These are phyloP conservation scores for Eimeria sp. DNA, from an alignment of 169 alveolate genomes.

Conservation along the genomic window DNA sequence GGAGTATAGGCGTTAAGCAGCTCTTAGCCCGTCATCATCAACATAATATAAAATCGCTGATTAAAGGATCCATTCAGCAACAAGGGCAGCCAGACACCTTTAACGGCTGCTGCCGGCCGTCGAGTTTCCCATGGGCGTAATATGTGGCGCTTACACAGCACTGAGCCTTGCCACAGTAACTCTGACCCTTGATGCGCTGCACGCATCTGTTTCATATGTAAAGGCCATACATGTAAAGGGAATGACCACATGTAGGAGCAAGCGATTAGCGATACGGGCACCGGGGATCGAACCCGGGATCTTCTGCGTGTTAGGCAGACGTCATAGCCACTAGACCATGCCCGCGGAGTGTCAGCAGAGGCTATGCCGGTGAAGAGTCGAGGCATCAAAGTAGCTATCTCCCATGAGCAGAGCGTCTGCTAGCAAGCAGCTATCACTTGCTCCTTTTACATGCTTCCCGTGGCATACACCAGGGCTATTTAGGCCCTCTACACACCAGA, in stretches of 20 bases:
- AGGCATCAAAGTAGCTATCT: neutral
- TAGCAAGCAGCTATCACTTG: neutral
- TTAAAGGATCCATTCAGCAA: no score
- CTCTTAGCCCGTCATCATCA: neutral
- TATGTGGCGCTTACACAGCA: no score
- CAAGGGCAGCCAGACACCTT: no score
- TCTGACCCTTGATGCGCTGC: no score
- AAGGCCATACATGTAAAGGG: no score
- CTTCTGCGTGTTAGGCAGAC: slow-evolving; percentile 85
- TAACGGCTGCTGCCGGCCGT: no score
- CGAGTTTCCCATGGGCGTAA: no score
- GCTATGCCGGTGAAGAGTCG: neutral
- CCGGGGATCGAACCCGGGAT: slow-evolving; percentile 86
- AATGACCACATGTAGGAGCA: neutral
- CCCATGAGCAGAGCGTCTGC: neutral
- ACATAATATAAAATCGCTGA: neutral
- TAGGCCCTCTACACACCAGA: neutral
- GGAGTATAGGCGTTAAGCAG: neutral
- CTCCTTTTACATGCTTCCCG: neutral
- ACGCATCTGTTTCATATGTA: no score
- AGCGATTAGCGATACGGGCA: slow-evolving; percentile 48
- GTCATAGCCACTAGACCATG: slow-evolving; percentile 85
- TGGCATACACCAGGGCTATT: neutral
- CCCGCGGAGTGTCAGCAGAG: slow-evolving; percentile 21
- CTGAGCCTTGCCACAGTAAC: no score